Evolutionary conservation across 345 rosid species (phyloP), one percentile per base, ranked within the genome.

Genomic region (Eucalyptus albens): DNA sequence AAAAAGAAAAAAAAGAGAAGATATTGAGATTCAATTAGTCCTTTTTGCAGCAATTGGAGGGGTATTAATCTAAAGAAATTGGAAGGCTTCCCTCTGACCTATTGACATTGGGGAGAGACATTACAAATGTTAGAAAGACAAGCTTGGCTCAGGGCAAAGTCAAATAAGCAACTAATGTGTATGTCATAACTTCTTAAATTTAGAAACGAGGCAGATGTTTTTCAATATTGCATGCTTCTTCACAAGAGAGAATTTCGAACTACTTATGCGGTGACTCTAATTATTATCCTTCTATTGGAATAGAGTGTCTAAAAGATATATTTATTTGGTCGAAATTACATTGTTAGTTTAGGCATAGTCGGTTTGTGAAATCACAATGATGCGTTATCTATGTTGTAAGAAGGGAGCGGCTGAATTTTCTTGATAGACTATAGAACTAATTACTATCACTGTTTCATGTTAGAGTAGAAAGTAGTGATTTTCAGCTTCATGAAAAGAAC

Each of bases 1-100:
- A 45, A 50, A 45, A 45, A 3, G 9, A 50, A 3, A 16, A 6
- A 0, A 51, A 15, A 2, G 1, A 51, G 42, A 50, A 1, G 53
- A 50, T 50, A 1, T 50, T 15, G 7, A 72, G 14, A 72, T 33
- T 72, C 45, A 37, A 19, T 19, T 10, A 37, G 83, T 37, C 83
- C 47, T 40, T 72, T 72, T 72, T 9, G 7, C 17, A 72, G 14
- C 81, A 69, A 33, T 9, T 15, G 22, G 81, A 37, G 22, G 44
- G 81, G 14, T 37, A 21, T 37, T 42, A 11, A 72, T 60, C 31
- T 60, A 26, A 60, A 60, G 31, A 60, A 69, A 16, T 19, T 11
- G 45, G 83, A 72, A 4, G 72, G 77, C 11, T 65, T 62, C 17
- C 72, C 72, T 29, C 17, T 12, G 15, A 11, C 31, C 31, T 27